Base-by-base conservation (phyloP, 306 rosid species). In the Castanea sativa region DNA sequence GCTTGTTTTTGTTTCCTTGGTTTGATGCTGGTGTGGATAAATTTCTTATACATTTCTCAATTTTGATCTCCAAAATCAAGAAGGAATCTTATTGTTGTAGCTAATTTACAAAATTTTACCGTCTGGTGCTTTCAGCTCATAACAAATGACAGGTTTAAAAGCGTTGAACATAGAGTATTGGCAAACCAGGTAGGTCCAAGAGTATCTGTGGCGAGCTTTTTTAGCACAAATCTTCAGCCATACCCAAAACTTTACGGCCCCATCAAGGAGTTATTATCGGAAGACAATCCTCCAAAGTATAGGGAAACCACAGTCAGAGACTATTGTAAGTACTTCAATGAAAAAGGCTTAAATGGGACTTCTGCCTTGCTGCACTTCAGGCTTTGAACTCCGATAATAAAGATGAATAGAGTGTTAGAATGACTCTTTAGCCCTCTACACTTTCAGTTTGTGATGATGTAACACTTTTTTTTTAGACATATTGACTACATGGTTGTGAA, bases 61-160 rank as follows among this genome's bases (percentile, higher is more conserved):
- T 57, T 18, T 57, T 61, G 19, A 27, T 29, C 38, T 14, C 67
- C 14, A 61, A 63, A 57, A 59, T 23, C 30, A 59, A 59, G 2
- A 59, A 23, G 25, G 70, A 29, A 3, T 19, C 12, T 15, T 29
- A 12, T 63, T 30, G n/a, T 32, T 49, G 61, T 18, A 53, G 7
- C 21, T 49, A 5, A 59, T 20, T 58, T 38, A 30, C 19, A 14
- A 14, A 5, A 6, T 69, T 49, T 59, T 23, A 32, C n/a, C n/a
- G 6, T 59, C 71, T n/a, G 9, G 1, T 6, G 0, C 51, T 75
- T 61, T 2, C 73, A 65, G 83, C 74, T 76, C 32, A 18, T 83
- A 29, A 55, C 88, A 21, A 85, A 85, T 25, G 88, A 85, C 21
- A 69, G 53, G 35, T 85, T 85, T 77, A 85, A 53, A 43, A 85